Evolutionary conservation across 2,329 filamentous ascomycete species (phyloP).

Genomic region (Cadophora gregata): DNA sequence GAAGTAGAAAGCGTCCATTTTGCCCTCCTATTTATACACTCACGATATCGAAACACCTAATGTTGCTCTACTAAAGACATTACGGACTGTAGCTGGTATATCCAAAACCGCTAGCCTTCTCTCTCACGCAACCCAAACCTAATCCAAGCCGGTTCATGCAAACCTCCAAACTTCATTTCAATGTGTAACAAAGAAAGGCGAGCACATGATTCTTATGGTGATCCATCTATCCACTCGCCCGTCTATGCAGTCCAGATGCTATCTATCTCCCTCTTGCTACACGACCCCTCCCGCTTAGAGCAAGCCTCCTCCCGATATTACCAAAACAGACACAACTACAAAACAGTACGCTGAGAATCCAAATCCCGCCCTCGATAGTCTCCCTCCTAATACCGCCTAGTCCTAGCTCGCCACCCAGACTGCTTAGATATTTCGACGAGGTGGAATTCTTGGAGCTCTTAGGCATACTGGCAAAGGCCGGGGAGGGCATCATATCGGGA

Average conservation of each 20-base stretch:
- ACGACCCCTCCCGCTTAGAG: conserved; percentile 43
- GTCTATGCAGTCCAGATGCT: not conserved
- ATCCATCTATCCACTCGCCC: not conserved
- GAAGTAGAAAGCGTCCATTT: conserved; percentile 2
- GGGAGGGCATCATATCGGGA: conserved; percentile 77
- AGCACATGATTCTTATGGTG: not conserved
- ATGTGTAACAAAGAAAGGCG: not conserved
- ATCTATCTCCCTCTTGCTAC: not conserved
- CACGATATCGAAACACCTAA: not conserved
- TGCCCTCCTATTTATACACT: not conserved
- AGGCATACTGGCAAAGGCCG: conserved; percentile 48
- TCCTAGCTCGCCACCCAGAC: conserved; percentile 37
- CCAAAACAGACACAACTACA: conserved; percentile 96
- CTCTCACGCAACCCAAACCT: not conserved
- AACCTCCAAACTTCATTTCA: not conserved
- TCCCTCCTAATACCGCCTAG: conserved; percentile 66
- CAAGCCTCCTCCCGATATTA: conserved; percentile 85
- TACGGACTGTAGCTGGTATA: not conserved
- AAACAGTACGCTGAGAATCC: conserved; percentile 92
- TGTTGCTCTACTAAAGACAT: not conserved
- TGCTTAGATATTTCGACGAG: conserved; percentile 20
- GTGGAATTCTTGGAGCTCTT: conserved; percentile 26
- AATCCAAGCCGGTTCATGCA: not conserved
- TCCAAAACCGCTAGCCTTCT: not conserved
- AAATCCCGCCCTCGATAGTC: conserved; percentile 75